Evolutionary conservation across 1,284 basidiomycete genomes (phyloP).

Genomic region (Somion occarium): DNA sequence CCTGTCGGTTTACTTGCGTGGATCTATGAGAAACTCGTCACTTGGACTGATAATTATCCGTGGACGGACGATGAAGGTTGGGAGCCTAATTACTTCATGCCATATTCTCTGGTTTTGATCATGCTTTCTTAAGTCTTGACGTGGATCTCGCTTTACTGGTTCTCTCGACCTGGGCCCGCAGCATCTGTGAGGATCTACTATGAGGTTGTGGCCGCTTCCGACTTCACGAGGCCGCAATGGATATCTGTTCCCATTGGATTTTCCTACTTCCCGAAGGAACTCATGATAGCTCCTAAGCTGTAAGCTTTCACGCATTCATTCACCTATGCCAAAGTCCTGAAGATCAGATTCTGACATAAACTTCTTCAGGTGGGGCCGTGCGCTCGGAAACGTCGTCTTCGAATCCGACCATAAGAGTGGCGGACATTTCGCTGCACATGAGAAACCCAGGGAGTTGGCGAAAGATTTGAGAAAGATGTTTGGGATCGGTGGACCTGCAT

Average conservation of each 20-base stretch:
- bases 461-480: slow-evolving; percentile 7
- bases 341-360: background rate
- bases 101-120: background rate
- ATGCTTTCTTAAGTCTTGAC: slow-evolving; percentile 30
- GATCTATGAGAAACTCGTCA: slow-evolving; percentile 56
- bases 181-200: slow-evolving; percentile 35
- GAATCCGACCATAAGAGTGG: slow-evolving; percentile 2
- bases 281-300: background rate
- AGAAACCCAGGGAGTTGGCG: background rate
- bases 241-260: slow-evolving; percentile 1
- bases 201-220: slow-evolving; percentile 16
- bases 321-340: background rate
- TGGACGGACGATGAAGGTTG: slow-evolving; percentile 46
- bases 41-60: slow-evolving; percentile 46
- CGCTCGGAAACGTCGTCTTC: slow-evolving; percentile 3
- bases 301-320: background rate
- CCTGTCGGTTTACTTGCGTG: slow-evolving; percentile 54
- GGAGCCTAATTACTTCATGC: background rate
- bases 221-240: background rate
- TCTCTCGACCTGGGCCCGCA: slow-evolving; percentile 34
- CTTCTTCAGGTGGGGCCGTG: background rate
- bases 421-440: slow-evolving; percentile 6
- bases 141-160: slow-evolving; percentile 38
- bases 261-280: slow-evolving; percentile 7
- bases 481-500: slow-evolving; percentile 4